Conservation (phyloP, 2,329 filamentous ascomycete genomes). For the Pseudohalonectria lignicola region DNA sequence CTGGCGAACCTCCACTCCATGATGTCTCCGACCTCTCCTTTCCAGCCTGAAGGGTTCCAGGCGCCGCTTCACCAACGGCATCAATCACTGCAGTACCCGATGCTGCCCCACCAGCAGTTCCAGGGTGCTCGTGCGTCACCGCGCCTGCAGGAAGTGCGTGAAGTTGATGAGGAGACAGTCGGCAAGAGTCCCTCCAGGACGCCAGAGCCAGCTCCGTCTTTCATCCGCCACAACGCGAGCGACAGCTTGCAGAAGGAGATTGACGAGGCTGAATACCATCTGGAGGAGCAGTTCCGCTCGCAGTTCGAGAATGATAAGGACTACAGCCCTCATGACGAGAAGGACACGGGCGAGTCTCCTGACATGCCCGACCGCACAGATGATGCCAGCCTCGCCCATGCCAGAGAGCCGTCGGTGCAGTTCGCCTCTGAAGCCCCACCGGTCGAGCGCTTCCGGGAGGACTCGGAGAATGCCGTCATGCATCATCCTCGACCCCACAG, state of each 20-base stretch:
- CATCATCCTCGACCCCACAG: conserved; percentile 68
- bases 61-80: conserved; percentile 40
- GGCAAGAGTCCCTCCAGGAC: conserved; percentile 43
- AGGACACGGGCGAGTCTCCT: conserved; percentile 14
- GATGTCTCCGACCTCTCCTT: conserved; percentile 55
- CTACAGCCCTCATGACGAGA: conserved; percentile 52
- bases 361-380: conserved; percentile 9
- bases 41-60: conserved; percentile 39
- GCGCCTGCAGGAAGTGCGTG: conserved; percentile 60
- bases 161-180: conserved; percentile 55
- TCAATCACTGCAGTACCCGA: conserved; percentile 47
- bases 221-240: conserved; percentile 57
- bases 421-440: conserved; percentile 33
- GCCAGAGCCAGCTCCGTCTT: conserved; percentile 31
- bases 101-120: conserved; percentile 45
- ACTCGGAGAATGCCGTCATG: conserved; percentile 43
- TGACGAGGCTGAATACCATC: conserved; percentile 74
- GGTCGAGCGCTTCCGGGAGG: conserved; percentile 39
- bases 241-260: conserved; percentile 74
- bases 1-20: conserved; percentile 41
- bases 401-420: conserved; percentile 32
- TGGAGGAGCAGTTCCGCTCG: conserved; percentile 69
- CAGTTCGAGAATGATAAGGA: conserved; percentile 66
- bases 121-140: conserved; percentile 47
- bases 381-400: conserved; percentile 22